Evolutionary conservation across 2,329 filamentous ascomycete genomes (phyloP), one percentile per base, ranked within the genome.

Genomic region (Penicillium sp.): DNA sequence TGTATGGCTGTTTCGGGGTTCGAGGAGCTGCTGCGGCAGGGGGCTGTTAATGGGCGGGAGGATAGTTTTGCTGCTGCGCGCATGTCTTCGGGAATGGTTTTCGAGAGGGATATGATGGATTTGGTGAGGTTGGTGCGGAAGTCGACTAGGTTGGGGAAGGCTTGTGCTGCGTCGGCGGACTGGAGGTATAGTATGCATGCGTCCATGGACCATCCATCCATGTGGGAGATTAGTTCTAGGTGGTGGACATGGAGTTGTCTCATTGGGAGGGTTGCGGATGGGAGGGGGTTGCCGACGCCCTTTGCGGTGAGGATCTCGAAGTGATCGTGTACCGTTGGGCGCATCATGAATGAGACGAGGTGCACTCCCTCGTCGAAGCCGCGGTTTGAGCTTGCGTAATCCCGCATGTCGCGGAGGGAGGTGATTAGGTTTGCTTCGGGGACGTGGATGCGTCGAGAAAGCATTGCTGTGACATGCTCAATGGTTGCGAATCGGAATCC

Each of bases 401-500:
- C 74, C 15, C 80, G 77, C 77, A 95, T 86, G 26, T 77, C 75
- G 9, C 73, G 70, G 12, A 95, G 71, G 49, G 82, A 80, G 6
- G 68, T 64, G 39, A 78, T 75, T 3, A 95, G 72, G n/a, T 81
- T 78, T 1, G 73, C 69, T 2, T 76, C 74, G 41, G 83, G 77
- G 49, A 94, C 82, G 61, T 91, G 86, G 76, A 95, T 84, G 54
- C 80, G 84, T 22, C 81, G 76, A 21, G 84, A 79, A 54, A 95
- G 81, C 37, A 81, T 79, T 17, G 79, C 76, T 12, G 80, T 77
- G 26, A 95, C 83, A 53, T 88, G 82, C 49, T 77, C 77, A 12
- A 83, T 70, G 31, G 80, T 77, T 2, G 85, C 85, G 60, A 95
- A 95, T n/a, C 85, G 80, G 65, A 83, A 94, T 1, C 89, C 88